Base-by-base conservation (phyloP, 2,329 filamentous ascomycete genomes). In the Cladosporium austrohemisphaericum region DNA sequence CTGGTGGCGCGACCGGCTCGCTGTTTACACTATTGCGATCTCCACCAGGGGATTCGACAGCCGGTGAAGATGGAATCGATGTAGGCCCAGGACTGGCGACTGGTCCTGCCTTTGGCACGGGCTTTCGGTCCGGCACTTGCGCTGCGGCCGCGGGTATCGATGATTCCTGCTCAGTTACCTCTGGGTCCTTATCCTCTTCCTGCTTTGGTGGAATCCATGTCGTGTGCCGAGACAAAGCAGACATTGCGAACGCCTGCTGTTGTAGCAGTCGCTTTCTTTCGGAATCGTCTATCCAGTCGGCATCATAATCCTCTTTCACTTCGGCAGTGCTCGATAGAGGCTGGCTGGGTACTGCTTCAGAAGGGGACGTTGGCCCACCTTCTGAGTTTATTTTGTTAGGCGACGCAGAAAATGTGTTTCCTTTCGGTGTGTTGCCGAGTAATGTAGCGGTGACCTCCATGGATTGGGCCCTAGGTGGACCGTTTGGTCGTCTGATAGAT, bases 201-300 rank as follows among this genome's bases (percentile, higher is more conserved):
- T 28, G 19, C 23, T 33, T 41, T 4, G 33, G 26, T 10, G 11
- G 16, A n/a, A 18, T 47, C 25, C 44, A 29, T 20, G 44, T 47
- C 23, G 44, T n/a, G 19, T 47, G 44, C 14, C 44, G 33, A 38
- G 44, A 47, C 16, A 37, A 10, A 19, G 32, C 32, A 9, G 32
- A 28, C 7, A 38, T 26, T 19, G 44, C 44, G 11, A 37, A 47
- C 22, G 33, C 44, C 43, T 57, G 56, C 46, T 58, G 55, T 16
- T 57, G 51, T 13, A 56, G 51, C 25, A 54, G 56, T 52, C 55
- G 59, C 48, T 66, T 62, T 57, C 67, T 73, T 44, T 71, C 71
- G 25, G 69, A 56, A 52, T 74, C 70, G 28, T 62, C 57, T 13
- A 73, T 72, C 71, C 71, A 72, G 31, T 72, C 70, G 3, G 65